phyloP scores from a whole-genome alignment of 768 basidiomycete genomes.

The Calocera viscosa region DNA sequence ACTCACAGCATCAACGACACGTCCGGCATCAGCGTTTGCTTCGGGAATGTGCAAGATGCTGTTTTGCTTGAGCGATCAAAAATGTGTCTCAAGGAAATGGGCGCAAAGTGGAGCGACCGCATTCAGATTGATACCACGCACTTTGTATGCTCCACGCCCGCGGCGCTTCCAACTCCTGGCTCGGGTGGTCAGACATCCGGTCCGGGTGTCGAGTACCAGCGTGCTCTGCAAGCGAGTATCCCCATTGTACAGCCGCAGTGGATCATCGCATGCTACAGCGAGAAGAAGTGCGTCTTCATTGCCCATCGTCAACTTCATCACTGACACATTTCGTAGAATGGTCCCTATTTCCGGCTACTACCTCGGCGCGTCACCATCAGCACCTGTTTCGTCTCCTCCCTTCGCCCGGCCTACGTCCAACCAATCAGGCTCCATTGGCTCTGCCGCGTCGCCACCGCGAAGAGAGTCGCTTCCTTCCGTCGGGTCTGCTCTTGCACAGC shows the following conservation, averaged over 20 bases:
- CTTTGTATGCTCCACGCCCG: constrained; percentile 90
- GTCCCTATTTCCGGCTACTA: constrained; percentile 73
- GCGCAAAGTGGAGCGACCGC: constrained; percentile 77
- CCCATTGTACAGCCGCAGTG: constrained; percentile 92
- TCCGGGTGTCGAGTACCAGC: constrained; percentile 81
- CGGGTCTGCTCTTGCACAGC: not conserved
- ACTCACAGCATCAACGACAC: constrained; percentile 96
- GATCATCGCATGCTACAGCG: constrained; percentile 77
- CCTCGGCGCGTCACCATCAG: constrained; percentile 51
- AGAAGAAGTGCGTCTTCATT: constrained; percentile 54
- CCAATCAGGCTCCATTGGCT: not conserved
- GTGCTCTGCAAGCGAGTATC: constrained; percentile 86
- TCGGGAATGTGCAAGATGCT: constrained; percentile 74
- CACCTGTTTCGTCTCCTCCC: constrained; percentile 31
- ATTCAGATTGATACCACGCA: constrained; percentile 98
- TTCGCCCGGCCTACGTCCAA: constrained; percentile 53
- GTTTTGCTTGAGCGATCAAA: constrained; percentile 70
- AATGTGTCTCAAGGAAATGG: constrained; percentile 69
- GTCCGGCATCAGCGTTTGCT: constrained; percentile 87
- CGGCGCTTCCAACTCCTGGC: constrained; percentile 38
- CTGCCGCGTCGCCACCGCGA: not conserved
- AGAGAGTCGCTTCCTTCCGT: not conserved
- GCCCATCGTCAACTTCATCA: not conserved
- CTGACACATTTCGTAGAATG: constrained; percentile 42
- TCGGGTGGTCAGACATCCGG: constrained; percentile 45